A percentile compares a stretch with the other conserved stretches of the same genome.
phyloP scores from a whole-genome alignment of 2,329 filamentous ascomycete genomes.

The Penicillium sp. region DNA sequence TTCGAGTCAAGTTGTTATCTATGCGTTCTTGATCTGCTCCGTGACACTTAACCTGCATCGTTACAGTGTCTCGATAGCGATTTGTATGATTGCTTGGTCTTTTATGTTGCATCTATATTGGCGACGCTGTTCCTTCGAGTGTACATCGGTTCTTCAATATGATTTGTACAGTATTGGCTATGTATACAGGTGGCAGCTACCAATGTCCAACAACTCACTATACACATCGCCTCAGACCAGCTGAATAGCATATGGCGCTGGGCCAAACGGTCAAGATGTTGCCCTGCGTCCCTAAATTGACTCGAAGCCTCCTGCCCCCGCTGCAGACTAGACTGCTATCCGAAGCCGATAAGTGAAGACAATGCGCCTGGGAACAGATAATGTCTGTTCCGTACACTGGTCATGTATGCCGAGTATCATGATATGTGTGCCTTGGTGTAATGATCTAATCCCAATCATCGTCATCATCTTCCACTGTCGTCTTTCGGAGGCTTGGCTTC shows the following conservation, averaged over 20 bases:
- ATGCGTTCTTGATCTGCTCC: neutral
- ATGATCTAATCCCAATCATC: slow-evolving; percentile 61
- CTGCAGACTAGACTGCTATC: neutral
- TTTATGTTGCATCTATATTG: neutral
- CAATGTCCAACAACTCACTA: neutral
- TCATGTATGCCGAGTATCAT: neutral
- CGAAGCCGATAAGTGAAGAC: neutral
- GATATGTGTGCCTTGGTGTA: neutral
- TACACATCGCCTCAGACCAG: neutral
- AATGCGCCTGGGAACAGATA: neutral
- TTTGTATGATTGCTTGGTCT: neutral
- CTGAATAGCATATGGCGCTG: neutral
- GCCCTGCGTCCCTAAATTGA: neutral
- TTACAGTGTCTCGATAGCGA: too few species aligned
- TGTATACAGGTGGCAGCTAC: neutral
- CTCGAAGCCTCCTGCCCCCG: neutral
- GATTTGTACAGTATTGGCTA: slow-evolving; percentile 1
- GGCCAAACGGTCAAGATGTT: neutral
- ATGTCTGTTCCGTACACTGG: neutral
- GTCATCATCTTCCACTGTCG: slow-evolving; percentile 52
- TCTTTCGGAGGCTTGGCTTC: slow-evolving; percentile 58
- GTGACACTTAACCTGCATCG: neutral
- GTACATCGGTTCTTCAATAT: neutral
- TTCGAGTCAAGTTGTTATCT: neutral
- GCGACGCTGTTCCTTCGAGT: neutral